These are phyloP conservation scores for Kodamaea restingae DNA, from an alignment of 805 yeast species.

Conservation along the genomic window DNA sequence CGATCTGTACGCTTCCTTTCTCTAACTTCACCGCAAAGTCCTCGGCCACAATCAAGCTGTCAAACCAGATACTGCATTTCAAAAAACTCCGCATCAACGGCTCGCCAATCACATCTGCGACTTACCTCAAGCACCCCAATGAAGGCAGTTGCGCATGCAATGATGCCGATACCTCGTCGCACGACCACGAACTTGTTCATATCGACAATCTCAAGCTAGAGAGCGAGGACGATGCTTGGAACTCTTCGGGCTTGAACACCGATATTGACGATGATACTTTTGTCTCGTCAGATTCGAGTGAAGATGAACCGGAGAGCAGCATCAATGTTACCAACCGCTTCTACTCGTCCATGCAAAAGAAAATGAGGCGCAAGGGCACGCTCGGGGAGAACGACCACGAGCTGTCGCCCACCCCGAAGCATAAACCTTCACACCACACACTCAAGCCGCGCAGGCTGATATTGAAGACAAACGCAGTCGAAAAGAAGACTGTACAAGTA, in stretches of 20 bases:
- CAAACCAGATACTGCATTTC: constrained; percentile 35
- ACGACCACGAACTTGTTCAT: constrained; percentile 9
- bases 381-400: background rate
- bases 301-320: constrained; percentile 8
- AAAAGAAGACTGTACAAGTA: background rate
- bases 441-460: constrained; percentile 41
- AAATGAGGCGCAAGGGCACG: constrained; percentile 13
- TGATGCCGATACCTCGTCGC: constrained; percentile 5
- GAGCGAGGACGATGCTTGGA: constrained; percentile 20
- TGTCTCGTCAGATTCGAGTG: constrained; percentile 8
- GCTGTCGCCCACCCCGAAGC: constrained; percentile 36
- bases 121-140: constrained; percentile 10
- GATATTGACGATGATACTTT: constrained; percentile 13
- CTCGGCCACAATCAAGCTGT: constrained; percentile 34
- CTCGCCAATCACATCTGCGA: constrained; percentile 27
- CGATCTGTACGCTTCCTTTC: constrained; percentile 13
- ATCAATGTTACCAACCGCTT: constrained; percentile 18
- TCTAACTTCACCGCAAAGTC: constrained; percentile 25
- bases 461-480: constrained; percentile 20
- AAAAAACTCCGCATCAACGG: constrained; percentile 42
- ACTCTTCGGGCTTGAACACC: constrained; percentile 23
- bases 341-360: constrained; percentile 15
- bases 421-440: constrained; percentile 39
- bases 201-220: constrained; percentile 10
- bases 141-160: constrained; percentile 5